Percentiles rank a stretch among this genome's conserved stretches.
Conservation (phyloP, 2,329 filamentous ascomycete species). For the Boeremia lycopersici region DNA sequence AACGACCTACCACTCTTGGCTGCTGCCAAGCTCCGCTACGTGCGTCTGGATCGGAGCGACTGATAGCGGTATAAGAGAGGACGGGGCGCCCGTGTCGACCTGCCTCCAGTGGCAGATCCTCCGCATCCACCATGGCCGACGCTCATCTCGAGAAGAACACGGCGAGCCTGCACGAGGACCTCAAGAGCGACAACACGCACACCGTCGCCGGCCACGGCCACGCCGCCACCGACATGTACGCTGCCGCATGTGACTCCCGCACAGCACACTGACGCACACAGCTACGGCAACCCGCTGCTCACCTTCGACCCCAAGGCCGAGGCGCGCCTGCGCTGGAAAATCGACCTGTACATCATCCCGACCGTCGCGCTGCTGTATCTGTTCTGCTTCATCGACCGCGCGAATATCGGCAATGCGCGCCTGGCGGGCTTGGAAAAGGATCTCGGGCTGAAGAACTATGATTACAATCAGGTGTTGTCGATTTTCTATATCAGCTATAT, state of each 20-base stretch:
- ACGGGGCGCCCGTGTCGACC: slow-evolving; percentile 10
- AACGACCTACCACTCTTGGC: not conserved
- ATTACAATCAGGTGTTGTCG: slow-evolving; percentile 72
- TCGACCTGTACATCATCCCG: slow-evolving; percentile 69
- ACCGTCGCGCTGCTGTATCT: slow-evolving; percentile 71
- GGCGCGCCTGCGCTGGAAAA: slow-evolving; percentile 64
- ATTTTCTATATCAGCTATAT: slow-evolving; percentile 77
- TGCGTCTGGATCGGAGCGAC: not conserved
- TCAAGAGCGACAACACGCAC: slow-evolving; percentile 34
- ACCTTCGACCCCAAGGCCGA: slow-evolving; percentile 64
- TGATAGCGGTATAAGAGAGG: slow-evolving; percentile 10
- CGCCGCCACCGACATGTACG: slow-evolving; percentile 41
- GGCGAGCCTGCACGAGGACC: slow-evolving; percentile 34
- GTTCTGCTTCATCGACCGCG: slow-evolving; percentile 77
- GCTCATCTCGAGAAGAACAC: slow-evolving; percentile 21
- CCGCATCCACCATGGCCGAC: slow-evolving; percentile 10
- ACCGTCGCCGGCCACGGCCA: slow-evolving; percentile 37
- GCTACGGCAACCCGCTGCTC: slow-evolving; percentile 41
- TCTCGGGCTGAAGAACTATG: slow-evolving; percentile 63
- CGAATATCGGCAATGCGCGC: slow-evolving; percentile 75
- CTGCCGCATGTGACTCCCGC: not conserved
- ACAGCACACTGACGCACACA: slow-evolving; percentile 19
- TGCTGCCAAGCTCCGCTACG: slow-evolving; percentile 7
- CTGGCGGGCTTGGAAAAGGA: slow-evolving; percentile 69
- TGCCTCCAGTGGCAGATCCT: no score